phyloP scores from a whole-genome alignment of 306 rosid species.

The Carpinus fangiana region DNA sequence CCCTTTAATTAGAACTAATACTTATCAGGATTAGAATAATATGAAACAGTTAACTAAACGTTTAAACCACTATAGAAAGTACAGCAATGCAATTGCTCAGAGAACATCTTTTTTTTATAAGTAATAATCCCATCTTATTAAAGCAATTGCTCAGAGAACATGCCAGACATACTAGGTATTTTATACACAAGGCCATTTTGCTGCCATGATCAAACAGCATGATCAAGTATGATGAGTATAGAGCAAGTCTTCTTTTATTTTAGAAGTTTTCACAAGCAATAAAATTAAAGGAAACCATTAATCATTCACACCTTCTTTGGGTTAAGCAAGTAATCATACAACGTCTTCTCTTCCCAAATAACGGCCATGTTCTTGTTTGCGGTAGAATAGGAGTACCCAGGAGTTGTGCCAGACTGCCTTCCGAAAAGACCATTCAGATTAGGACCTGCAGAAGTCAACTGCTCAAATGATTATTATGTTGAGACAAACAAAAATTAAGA shows the following conservation, averaged over 20 bases:
- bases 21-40: neutral
- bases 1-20: neutral
- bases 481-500: neutral
- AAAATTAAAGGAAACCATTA: neutral
- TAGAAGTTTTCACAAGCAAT: neutral
- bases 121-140: too few relatives aligned
- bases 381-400: constrained; percentile 87
- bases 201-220: neutral
- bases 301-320: constrained; percentile 73
- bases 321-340: constrained; percentile 84
- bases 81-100: neutral
- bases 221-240: neutral
- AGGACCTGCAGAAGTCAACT: constrained; percentile 52
- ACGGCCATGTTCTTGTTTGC: constrained; percentile 96
- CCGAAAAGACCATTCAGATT: constrained; percentile 86
- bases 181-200: neutral
- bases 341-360: constrained; percentile 76
- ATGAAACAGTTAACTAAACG: neutral
- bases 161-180: neutral
- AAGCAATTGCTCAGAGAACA: neutral
- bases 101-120: neutral
- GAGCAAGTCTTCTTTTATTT: neutral
- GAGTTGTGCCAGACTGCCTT: constrained; percentile 90
- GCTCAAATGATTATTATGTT: neutral
- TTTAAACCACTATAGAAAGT: neutral